phyloP scores from a whole-genome alignment of 345 rosid species.

The Adansonia digitata region DNA sequence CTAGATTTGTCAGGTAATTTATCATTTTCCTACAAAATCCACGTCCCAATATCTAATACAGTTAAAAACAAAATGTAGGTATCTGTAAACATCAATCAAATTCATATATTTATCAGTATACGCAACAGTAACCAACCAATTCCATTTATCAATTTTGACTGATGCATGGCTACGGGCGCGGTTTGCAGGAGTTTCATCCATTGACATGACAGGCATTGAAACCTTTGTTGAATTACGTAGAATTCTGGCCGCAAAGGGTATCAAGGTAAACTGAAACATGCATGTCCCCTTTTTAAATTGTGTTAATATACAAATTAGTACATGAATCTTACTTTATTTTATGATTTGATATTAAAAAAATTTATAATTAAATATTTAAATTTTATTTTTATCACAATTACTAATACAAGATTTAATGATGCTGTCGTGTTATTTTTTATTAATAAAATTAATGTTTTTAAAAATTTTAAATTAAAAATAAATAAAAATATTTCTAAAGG shows the following conservation, averaged over 20 bases:
- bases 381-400: too few species aligned
- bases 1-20: slow-evolving; percentile 63
- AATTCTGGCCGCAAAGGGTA: slow-evolving; percentile 31
- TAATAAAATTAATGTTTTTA: too few species aligned
- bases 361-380: too few species aligned
- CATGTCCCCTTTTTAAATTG: background rate
- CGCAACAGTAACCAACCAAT: too few species aligned
- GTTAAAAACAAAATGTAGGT: background rate
- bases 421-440: too few species aligned
- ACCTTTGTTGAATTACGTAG: slow-evolving; percentile 50
- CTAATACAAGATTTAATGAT: too few species aligned
- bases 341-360: too few species aligned
- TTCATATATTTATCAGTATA: background rate
- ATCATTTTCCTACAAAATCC: background rate
- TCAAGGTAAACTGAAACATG: slow-evolving; percentile 40
- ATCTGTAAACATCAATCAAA: background rate
- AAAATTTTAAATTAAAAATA: too few species aligned
- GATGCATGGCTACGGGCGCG: background rate
- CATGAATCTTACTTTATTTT: too few species aligned
- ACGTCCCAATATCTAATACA: background rate
- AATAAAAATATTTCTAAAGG: too few species aligned
- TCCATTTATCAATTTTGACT: background rate
- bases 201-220: slow-evolving; percentile 75
- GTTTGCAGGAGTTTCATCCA: slow-evolving; percentile 54
- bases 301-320: too few species aligned